Percentiles rank a stretch among this genome's conserved stretches.
phyloP scores from a whole-genome alignment of 1,139 yeast species.

The Pneumocystis wakefieldiae region DNA sequence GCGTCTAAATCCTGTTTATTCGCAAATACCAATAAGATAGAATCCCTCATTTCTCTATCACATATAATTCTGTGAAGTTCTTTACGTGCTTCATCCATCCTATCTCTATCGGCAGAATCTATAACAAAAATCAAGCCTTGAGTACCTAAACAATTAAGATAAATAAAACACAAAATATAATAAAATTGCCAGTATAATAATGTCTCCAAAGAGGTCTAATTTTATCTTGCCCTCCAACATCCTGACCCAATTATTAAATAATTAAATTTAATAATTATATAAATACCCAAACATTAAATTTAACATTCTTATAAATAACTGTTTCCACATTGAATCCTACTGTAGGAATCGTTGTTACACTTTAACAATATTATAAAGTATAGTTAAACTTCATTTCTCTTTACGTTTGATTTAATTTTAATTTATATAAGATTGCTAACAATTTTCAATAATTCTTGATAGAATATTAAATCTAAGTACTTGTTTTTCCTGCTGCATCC shows the following conservation, averaged over 20 bases:
- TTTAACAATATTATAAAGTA: background rate
- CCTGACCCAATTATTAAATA: constrained; percentile 33
- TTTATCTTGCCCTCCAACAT: constrained; percentile 92
- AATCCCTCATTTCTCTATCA: constrained; percentile 81
- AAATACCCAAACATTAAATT: constrained; percentile 56
- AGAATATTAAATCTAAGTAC: constrained; percentile 21
- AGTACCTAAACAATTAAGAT: constrained; percentile 1
- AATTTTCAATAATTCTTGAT: background rate
- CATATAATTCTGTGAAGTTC: constrained; percentile 83
- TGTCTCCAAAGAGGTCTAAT: constrained; percentile 98
- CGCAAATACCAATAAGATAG: constrained; percentile 87
- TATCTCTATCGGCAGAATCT: constrained; percentile 90
- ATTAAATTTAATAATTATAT: background rate
- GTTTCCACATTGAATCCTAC: constrained; percentile 97
- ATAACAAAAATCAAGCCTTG: constrained; percentile 61
- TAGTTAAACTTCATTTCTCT: constrained; percentile 7
- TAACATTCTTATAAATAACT: constrained; percentile 71
- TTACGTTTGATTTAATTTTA: constrained; percentile 52
- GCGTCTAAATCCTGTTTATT: constrained; percentile 96
- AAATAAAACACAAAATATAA: background rate
- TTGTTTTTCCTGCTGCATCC: constrained; percentile 86
- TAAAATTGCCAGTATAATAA: constrained; percentile 44
- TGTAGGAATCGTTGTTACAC: constrained; percentile 23
- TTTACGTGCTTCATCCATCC: constrained; percentile 73
- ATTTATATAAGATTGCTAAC: constrained; percentile 45